Percentiles rank a stretch among this genome's conserved stretches.
phyloP scores from a whole-genome alignment of 352 stramenopile genomes.

The Pythium aquatile region DNA sequence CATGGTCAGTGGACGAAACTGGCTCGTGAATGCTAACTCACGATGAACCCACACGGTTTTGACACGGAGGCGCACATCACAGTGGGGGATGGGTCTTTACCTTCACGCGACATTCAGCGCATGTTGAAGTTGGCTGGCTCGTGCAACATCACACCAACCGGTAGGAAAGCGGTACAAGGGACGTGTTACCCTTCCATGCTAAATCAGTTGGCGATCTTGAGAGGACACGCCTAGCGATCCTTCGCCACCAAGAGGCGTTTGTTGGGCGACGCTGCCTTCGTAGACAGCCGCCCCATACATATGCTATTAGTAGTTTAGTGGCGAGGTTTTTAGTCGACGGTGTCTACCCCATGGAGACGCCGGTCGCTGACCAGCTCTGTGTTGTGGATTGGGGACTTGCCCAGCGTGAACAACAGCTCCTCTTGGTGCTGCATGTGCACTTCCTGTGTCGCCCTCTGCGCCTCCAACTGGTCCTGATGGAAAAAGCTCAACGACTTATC shows the following conservation, averaged over 20 bases:
- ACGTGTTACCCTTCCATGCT: background rate
- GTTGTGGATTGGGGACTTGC: background rate
- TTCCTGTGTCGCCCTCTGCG: background rate
- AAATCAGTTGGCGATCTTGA: background rate
- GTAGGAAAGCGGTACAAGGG: background rate
- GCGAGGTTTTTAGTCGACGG: background rate
- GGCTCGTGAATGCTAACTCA: background rate
- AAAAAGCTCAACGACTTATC: background rate
- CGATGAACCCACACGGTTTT: background rate
- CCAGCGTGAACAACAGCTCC: background rate
- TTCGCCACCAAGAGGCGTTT: background rate
- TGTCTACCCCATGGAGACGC: background rate
- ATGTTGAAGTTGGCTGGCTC: background rate
- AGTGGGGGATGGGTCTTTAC: background rate
- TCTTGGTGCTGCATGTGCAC: background rate
- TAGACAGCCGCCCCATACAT: background rate
- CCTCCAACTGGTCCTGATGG: background rate
- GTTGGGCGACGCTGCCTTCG: background rate
- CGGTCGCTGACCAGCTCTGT: background rate
- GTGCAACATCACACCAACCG: background rate
- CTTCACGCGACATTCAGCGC: background rate
- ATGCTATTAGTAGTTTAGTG: background rate
- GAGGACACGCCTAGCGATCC: background rate
- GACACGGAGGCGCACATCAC: background rate
- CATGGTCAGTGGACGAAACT: background rate